Conservation (phyloP, 2,329 filamentous ascomycete genomes). For the Tolypocladium ophioglossoides region DNA sequence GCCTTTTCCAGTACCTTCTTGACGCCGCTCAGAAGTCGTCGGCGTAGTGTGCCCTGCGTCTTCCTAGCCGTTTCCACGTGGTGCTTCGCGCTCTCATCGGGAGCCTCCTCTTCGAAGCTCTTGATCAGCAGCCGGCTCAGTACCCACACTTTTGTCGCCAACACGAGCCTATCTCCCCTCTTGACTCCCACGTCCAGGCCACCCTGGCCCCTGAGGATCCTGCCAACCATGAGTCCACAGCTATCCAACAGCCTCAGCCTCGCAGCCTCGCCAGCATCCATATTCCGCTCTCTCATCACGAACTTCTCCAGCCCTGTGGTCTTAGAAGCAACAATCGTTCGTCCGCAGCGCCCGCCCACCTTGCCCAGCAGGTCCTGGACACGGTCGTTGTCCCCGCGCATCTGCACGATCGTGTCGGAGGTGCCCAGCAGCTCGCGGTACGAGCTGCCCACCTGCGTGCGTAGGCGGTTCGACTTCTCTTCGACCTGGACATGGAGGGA, state of each 20-base stretch:
- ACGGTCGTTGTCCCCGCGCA: slow-evolving; percentile 67
- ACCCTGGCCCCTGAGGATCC: slow-evolving; percentile 33
- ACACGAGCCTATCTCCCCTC: slow-evolving; percentile 39
- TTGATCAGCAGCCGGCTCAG: slow-evolving; percentile 67
- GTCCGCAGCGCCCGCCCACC: slow-evolving; percentile 70
- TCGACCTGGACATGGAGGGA: slow-evolving; percentile 48
- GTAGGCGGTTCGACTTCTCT: slow-evolving; percentile 51
- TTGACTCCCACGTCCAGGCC: slow-evolving; percentile 17
- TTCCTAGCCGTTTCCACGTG: slow-evolving; percentile 51
- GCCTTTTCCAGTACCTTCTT: slow-evolving; percentile 58
- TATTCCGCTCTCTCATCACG: slow-evolving; percentile 15
- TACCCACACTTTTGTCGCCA: slow-evolving; percentile 63
- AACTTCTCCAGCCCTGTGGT: slow-evolving; percentile 44
- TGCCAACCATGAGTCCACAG: slow-evolving; percentile 37
- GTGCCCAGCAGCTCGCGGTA: slow-evolving; percentile 89
- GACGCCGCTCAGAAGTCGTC: slow-evolving; percentile 55
- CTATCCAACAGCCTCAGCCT: slow-evolving; percentile 39
- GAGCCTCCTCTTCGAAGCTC: slow-evolving; percentile 46
- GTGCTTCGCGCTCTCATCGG: slow-evolving; percentile 20
- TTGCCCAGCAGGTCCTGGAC: slow-evolving; percentile 61
- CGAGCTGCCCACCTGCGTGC: slow-evolving; percentile 52
- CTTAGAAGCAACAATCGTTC: slow-evolving; percentile 58
- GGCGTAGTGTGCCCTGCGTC: slow-evolving; percentile 50
- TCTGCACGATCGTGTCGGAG: slow-evolving; percentile 85
- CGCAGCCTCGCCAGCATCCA: slow-evolving; percentile 24